Percentiles rank a stretch among this genome's conserved stretches.
These are phyloP conservation scores for Rhipidocladum racemiflorum DNA, from an alignment of 176 grass and related monocot genomes.

Conservation along the genomic window DNA sequence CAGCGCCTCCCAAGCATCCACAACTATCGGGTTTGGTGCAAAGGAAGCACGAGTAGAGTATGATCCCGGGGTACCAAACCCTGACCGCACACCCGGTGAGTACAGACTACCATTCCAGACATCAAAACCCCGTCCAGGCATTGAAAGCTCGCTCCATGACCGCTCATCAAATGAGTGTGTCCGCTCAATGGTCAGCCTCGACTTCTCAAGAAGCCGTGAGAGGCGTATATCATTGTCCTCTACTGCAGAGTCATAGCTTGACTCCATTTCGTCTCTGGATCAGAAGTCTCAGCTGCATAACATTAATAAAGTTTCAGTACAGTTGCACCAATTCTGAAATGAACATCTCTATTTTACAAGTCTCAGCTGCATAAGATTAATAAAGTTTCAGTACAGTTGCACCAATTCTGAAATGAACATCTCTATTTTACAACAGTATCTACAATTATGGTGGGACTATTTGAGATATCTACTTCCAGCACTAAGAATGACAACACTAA, in stretches of 20 bases:
- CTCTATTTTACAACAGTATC: not conserved
- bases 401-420: not conserved
- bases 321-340: not conserved
- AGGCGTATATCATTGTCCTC: constrained; percentile 33
- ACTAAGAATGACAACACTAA: too few relatives aligned
- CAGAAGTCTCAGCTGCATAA: not conserved
- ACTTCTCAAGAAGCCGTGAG: constrained; percentile 40
- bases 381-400: not conserved
- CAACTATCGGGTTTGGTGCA: too few relatives aligned
- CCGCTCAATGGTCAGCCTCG: constrained; percentile 43
- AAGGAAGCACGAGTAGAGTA: too few relatives aligned
- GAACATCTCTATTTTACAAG: not conserved
- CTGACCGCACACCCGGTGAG: too few relatives aligned
- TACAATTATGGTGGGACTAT: too few relatives aligned
- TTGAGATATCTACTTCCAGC: too few relatives aligned
- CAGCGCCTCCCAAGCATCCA: too few relatives aligned
- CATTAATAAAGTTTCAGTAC: not conserved
- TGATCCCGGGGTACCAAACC: too few relatives aligned
- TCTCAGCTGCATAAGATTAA: not conserved
- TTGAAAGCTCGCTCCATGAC: constrained; percentile 36
- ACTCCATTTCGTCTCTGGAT: not conserved
- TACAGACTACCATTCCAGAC: too few relatives aligned
- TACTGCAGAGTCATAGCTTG: not conserved
- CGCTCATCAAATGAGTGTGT: constrained; percentile 39
- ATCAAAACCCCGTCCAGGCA: not conserved